Evolutionary conservation across 805 yeast species (phyloP), one percentile per base, ranked within the genome.

Genomic region (Candida chilensis): DNA sequence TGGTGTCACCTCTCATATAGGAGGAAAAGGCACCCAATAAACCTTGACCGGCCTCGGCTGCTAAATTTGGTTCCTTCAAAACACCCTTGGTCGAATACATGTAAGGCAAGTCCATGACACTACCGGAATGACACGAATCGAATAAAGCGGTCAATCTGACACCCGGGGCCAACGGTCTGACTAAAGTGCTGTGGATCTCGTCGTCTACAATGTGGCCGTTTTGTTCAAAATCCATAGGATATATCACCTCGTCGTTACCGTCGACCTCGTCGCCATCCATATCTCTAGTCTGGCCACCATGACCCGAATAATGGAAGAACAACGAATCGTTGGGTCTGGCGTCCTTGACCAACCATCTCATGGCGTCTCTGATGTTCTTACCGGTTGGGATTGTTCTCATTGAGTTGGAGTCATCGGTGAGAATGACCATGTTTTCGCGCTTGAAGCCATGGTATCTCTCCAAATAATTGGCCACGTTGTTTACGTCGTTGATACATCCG

Each of bases 71-170:
- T 51, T 83, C 94, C 53, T 84, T 85, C 29, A 84, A 48, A 3
- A 81, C 76, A 36, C 95, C 95, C 48, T 82, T 80, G 12, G 90
- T 82, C 4, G 92, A 80, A 52, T 85, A 85, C 28, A 72, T 64
- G 42, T 72, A 85, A 2, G 94, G 95, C 35, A 85, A 57, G 51
- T 85, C 95, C 39, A 85, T 52, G 1, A 72, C 90, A 1, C 90
- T 73, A 9, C 94, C 95, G 1, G 90, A 80, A 48, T 85, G 95
- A 50, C 95, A 85, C 9, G 86, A 78, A 54, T 85, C 95, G 42
- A 79, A 84, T 35, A 84, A 56, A 1, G 88, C 87, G 3, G 94
- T 84, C 32, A 85, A 58, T 36, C 88, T 67, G 27, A 79, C 78
- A 27, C 94, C 94, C 2, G 76, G 67, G 10, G 71, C 79, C 39